Conservation (phyloP, 306 rosid genomes). For the Trifolium subterraneum region DNA sequence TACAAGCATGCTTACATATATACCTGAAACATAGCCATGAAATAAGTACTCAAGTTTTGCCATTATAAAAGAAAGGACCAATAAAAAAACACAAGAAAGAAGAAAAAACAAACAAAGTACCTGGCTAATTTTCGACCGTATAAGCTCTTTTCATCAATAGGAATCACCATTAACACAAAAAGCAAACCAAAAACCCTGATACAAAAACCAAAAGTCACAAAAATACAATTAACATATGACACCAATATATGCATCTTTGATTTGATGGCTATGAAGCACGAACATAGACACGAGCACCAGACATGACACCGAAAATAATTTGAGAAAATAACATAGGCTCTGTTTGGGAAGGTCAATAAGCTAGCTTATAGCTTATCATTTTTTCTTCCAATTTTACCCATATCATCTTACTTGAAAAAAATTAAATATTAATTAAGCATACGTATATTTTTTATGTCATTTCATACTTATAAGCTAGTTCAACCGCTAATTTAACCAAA, state of each 20-base stretch:
- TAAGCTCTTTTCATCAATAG: slow-evolving; percentile 64
- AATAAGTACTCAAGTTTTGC: not conserved
- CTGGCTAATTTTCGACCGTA: slow-evolving; percentile 65
- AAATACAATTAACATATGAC: not conserved
- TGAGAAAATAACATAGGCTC: too few relatives aligned
- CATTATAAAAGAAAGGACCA: not conserved
- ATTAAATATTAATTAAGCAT: too few relatives aligned
- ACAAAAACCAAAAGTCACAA: not conserved
- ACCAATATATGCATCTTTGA: not conserved
- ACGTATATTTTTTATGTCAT: too few relatives aligned
- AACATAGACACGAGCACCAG: too few relatives aligned
- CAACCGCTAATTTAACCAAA: too few relatives aligned
- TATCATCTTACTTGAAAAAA: too few relatives aligned
- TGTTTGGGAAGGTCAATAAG: too few relatives aligned
- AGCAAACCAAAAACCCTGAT: slow-evolving; percentile 75
- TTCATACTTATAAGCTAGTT: too few relatives aligned
- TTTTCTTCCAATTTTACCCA: too few relatives aligned
- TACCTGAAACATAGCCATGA: slow-evolving; percentile 57
- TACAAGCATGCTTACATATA: slow-evolving; percentile 73
- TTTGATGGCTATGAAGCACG: not conserved
- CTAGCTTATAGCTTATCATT: too few relatives aligned
- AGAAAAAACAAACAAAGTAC: slow-evolving; percentile 24
- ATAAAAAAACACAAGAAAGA: too few relatives aligned
- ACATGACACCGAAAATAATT: too few relatives aligned
- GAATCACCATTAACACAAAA: slow-evolving; percentile 59